These are phyloP conservation scores for Ceratobasidium sp. DNA, from an alignment of 1,284 basidiomycete genomes.

Conservation along the genomic window DNA sequence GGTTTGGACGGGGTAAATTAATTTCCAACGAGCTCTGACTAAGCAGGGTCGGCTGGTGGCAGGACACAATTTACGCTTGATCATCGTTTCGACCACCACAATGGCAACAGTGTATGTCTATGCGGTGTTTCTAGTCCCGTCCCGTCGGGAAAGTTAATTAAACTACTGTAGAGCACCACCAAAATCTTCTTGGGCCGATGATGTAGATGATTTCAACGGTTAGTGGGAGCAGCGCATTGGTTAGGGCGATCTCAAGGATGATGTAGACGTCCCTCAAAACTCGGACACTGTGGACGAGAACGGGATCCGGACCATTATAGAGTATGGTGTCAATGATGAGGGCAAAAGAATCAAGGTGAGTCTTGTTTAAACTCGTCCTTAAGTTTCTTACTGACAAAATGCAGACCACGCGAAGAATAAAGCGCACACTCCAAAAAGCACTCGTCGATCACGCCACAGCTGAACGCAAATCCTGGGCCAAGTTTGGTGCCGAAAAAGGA, in stretches of 20 bases:
- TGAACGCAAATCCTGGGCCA: constrained; percentile 90
- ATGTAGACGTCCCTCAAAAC: constrained; percentile 54
- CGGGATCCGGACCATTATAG: constrained; percentile 85
- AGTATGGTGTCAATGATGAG: constrained; percentile 87
- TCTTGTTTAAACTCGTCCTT: constrained; percentile 2
- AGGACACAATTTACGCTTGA: constrained; percentile 35
- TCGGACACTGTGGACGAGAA: constrained; percentile 84
- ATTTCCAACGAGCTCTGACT: no score
- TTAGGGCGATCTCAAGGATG: background rate
- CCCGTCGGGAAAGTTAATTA: no score
- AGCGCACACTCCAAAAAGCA: constrained; percentile 88
- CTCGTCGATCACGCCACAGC: constrained; percentile 93
- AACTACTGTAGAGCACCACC: constrained; percentile 39
- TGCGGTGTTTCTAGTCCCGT: background rate
- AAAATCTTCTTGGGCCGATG: constrained; percentile 85
- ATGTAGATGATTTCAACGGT: constrained; percentile 68
- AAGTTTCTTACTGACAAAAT: background rate
- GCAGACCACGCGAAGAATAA: constrained; percentile 86
- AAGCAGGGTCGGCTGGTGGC: background rate
- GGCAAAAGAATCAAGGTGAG: constrained; percentile 93
- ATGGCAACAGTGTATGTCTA: constrained; percentile 22
- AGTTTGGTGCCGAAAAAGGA: constrained; percentile 94
- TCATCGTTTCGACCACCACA: constrained; percentile 12
- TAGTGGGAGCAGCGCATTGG: background rate
- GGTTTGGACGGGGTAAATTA: no score